A percentile compares a stretch with the other conserved stretches of the same genome.
These are phyloP conservation scores for Aphanomyces euteiches DNA, from an alignment of 352 stramenopile genomes.

Conservation along the genomic window DNA sequence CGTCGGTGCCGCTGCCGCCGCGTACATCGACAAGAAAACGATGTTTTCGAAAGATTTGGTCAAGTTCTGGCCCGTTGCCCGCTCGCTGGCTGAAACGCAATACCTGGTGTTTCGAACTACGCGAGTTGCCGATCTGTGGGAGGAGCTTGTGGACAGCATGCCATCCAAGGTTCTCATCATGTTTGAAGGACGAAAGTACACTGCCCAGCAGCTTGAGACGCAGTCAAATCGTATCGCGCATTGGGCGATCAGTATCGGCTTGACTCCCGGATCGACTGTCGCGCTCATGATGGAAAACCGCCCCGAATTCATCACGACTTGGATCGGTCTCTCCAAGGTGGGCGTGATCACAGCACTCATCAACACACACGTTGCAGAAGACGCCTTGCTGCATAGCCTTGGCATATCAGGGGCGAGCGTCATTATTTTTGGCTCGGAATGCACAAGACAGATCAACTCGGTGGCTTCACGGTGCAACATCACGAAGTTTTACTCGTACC, in stretches of 20 bases:
- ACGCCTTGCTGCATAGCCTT: slow-evolving; percentile 72
- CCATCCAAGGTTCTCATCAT: slow-evolving; percentile 59
- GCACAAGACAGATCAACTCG: slow-evolving; percentile 44
- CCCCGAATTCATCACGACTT: slow-evolving; percentile 75
- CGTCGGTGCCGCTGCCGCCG: slow-evolving; percentile 40
- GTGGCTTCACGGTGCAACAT: slow-evolving; percentile 40
- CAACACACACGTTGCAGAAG: slow-evolving; percentile 68
- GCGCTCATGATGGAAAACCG: slow-evolving; percentile 85
- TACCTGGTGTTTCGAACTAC: slow-evolving; percentile 37
- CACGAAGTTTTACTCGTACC: slow-evolving; percentile 52
- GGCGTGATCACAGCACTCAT: slow-evolving; percentile 81
- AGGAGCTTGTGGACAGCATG: slow-evolving; percentile 50
- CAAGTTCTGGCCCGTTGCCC: slow-evolving; percentile 39
- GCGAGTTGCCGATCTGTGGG: slow-evolving; percentile 59
- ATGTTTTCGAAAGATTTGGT: slow-evolving; percentile 56
- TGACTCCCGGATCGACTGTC: slow-evolving; percentile 61
- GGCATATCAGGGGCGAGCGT: slow-evolving; percentile 54
- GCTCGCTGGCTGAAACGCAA: slow-evolving; percentile 46
- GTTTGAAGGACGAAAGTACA: slow-evolving; percentile 48
- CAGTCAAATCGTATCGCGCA: slow-evolving; percentile 69
- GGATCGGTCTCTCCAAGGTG: slow-evolving; percentile 80
- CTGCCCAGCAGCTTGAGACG: slow-evolving; percentile 61
- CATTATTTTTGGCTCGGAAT: slow-evolving; percentile 66
- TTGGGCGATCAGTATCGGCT: slow-evolving; percentile 52
- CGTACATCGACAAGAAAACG: slow-evolving; percentile 54